Evolutionary conservation across 768 basidiomycete species (phyloP), one percentile per base, ranked within the genome.

Genomic region (Lepiota brunneoincarnata): DNA sequence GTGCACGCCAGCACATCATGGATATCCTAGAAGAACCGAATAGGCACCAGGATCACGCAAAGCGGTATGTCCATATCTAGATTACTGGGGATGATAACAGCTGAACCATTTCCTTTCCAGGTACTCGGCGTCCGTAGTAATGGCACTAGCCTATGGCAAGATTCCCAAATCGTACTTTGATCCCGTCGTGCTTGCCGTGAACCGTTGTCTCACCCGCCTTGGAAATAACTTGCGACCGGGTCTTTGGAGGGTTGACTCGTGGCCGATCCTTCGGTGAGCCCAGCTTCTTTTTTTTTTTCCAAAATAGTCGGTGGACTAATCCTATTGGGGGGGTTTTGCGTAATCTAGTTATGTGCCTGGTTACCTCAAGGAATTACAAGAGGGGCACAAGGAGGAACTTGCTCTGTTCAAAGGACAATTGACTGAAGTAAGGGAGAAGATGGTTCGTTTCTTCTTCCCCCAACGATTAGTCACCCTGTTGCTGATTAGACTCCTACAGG

Each of bases 311-410:
- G n/a, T n/a, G n/a, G n/a, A n/a, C n/a, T n/a, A n/a, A n/a, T n/a
- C n/a, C n/a, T n/a, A n/a, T n/a, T n/a, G n/a, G n/a, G 31, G 31
- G 7, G 7, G 7, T 9, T 31, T 31, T 31, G 31, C 4, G 7
- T 31, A 10, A 31, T 11, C 23, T 40, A 76, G 75, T 52, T 80
- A 79, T 61, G 63, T 89, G 18, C 86, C 87, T 1, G 82, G 82
- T 18, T 86, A 86, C 58, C 67, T 82, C 3, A 73, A 75, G n/a
- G 76, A 83, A 54, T 69, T 89, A 7, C 72, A 77, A 51, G 66
- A 71, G 2, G 84, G 82, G 45, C 84, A 86, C 57, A 61, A 59
- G 4, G 82, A 84, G 46, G 84, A 86, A 58, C 69, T 81, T 0
- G 67, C 62, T 1, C 63, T 87, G 7, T 86, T 86, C 69, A 78